These are phyloP conservation scores for Verticillium isaacii DNA, from an alignment of 2,329 filamentous ascomycete genomes.

Conservation along the genomic window DNA sequence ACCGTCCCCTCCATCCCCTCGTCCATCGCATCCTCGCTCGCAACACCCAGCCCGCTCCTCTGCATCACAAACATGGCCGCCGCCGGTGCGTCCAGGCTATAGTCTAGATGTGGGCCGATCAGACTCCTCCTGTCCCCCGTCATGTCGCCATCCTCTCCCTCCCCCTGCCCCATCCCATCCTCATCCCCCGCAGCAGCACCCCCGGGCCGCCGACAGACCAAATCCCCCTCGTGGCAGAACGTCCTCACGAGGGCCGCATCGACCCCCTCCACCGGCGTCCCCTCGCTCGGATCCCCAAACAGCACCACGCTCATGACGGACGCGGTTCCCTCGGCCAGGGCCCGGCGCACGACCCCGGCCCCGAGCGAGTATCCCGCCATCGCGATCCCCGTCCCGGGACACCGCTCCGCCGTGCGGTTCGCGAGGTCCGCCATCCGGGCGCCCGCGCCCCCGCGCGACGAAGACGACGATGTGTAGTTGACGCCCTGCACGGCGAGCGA, in stretches of 20 bases:
- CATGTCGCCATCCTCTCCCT: not conserved
- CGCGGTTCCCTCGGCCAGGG: slow-evolving; percentile 15
- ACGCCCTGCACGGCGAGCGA: slow-evolving; percentile 20
- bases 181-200: not conserved
- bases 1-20: slow-evolving; percentile 16
- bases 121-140: slow-evolving; percentile 4
- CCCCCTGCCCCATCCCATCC: not conserved
- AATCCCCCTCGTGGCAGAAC: slow-evolving; percentile 21
- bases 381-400: slow-evolving; percentile 18
- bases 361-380: slow-evolving; percentile 23
- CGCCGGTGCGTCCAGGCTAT: slow-evolving; percentile 12
- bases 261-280: slow-evolving; percentile 16
- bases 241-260: slow-evolving; percentile 14
- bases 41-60: slow-evolving; percentile 17
- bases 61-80: slow-evolving; percentile 16
- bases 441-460: slow-evolving; percentile 3
- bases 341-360: slow-evolving; percentile 20
- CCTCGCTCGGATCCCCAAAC: slow-evolving; percentile 22
- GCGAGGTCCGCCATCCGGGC: slow-evolving; percentile 26
- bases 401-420: slow-evolving; percentile 21
- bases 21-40: slow-evolving; percentile 16
- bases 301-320: slow-evolving; percentile 22
- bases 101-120: slow-evolving; percentile 9
- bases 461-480: slow-evolving; percentile 11
- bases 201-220: slow-evolving; percentile 18